phyloP scores from a whole-genome alignment of 345 rosid species.

The Ceriops decandra region DNA sequence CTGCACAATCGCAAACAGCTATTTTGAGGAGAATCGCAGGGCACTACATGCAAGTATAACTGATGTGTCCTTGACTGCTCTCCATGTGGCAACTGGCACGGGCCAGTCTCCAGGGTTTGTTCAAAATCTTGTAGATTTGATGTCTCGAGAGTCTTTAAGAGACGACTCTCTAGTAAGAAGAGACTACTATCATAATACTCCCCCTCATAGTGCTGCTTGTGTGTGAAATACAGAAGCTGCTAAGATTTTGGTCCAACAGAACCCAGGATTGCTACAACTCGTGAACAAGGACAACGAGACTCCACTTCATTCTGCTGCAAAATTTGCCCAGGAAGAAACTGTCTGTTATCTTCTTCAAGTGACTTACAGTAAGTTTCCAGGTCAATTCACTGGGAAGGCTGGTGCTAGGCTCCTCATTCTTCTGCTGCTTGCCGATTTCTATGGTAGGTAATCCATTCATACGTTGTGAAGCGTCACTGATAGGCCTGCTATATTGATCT shows the following conservation, averaged over 20 bases:
- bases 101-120: conserved; percentile 5
- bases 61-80: neutral
- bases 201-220: conserved; percentile 10
- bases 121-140: neutral
- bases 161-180: rapidly evolving
- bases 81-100: conserved; percentile 5
- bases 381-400: neutral
- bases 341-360: neutral
- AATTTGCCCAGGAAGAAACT: neutral
- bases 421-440: neutral
- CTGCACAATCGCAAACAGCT: neutral
- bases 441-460: conserved; percentile 1
- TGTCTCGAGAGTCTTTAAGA: neutral
- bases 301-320: conserved; percentile 4
- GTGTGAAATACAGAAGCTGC: conserved; percentile 3
- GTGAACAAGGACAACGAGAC: neutral
- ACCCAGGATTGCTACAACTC: neutral
- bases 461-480: neutral
- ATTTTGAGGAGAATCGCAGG: neutral
- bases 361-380: neutral
- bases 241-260: neutral
- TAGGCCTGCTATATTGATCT: neutral
- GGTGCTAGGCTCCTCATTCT: neutral
- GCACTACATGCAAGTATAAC: neutral
- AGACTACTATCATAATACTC: neutral